Conservation (phyloP, 345 rosid species). For the Dimocarpus longan region DNA sequence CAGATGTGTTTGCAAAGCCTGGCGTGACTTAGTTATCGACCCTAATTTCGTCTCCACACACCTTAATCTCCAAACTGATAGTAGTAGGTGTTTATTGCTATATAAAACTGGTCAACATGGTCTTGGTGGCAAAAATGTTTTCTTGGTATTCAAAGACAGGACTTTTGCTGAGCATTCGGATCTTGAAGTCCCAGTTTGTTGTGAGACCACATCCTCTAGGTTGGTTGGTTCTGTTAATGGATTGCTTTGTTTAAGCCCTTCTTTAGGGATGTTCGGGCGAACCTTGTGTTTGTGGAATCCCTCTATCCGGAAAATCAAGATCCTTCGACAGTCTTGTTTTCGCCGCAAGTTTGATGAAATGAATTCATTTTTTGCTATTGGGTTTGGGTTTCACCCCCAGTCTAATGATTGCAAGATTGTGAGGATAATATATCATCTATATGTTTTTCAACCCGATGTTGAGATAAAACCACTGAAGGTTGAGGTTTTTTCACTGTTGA, state of each 20-base stretch:
- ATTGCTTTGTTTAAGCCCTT: neutral
- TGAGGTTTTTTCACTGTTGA: neutral
- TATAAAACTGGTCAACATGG: neutral
- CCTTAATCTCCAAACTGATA: neutral
- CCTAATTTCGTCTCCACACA: neutral
- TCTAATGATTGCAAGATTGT: constrained; percentile 1
- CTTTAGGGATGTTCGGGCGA: neutral
- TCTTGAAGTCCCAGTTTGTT: neutral
- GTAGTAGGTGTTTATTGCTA: neutral
- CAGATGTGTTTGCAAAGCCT: constrained; percentile 5
- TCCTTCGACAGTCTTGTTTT: neutral
- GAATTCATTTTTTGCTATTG: neutral
- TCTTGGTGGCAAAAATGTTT: neutral
- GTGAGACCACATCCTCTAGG: neutral
- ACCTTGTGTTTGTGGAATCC: constrained; percentile 16
- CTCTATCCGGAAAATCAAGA: constrained; percentile 1
- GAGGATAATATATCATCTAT: neutral
- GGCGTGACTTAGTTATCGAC: neutral
- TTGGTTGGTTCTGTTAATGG: constrained; percentile 10
- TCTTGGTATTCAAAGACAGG: neutral
- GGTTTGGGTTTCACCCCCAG: neutral
- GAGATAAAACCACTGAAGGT: neutral
- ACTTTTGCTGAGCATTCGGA: neutral
- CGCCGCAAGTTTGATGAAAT: no score
- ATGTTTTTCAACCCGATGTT: neutral